Evolutionary conservation across 345 rosid species (phyloP).

Genomic region (Euphorbia pulcherrima): DNA sequence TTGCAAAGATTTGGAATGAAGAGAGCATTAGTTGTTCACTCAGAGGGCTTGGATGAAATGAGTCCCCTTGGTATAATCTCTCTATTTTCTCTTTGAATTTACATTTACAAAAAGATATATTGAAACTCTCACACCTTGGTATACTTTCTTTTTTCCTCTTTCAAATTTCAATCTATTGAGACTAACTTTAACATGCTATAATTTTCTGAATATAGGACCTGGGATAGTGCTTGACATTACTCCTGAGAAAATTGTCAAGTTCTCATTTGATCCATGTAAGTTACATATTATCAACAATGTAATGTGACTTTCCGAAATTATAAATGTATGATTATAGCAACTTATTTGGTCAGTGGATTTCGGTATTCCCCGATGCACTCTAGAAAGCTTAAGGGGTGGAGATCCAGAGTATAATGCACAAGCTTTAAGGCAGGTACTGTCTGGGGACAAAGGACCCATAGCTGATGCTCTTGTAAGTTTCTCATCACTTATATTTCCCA

Average conservation of each 20-base stretch:
- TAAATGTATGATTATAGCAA: background rate
- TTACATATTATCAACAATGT: background rate
- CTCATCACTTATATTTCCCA: background rate
- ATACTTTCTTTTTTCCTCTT: constrained; percentile 5
- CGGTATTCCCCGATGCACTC: constrained; percentile 83
- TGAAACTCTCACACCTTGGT: background rate
- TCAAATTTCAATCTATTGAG: constrained; percentile 8
- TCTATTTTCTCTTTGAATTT: background rate
- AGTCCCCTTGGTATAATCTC: constrained; percentile 72
- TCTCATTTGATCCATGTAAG: constrained; percentile 89
- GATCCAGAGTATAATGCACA: constrained; percentile 69
- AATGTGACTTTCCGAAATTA: background rate
- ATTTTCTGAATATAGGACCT: constrained; percentile 46
- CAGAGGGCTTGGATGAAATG: constrained; percentile 94
- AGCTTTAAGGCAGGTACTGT: constrained; percentile 54
- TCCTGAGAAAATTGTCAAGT: constrained; percentile 57
- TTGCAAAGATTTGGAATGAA: constrained; percentile 86
- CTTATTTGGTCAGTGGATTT: constrained; percentile 60
- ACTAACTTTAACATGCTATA: no score
- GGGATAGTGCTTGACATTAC: constrained; percentile 69
- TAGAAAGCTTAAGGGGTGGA: constrained; percentile 75
- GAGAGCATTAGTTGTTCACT: constrained; percentile 92
- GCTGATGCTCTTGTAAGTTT: constrained; percentile 79
- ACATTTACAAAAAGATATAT: background rate
- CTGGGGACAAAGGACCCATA: constrained; percentile 74